phyloP scores from a whole-genome alignment of 495 filamentous ascomycete genomes.

The Lindgomyces ingoldianus region DNA sequence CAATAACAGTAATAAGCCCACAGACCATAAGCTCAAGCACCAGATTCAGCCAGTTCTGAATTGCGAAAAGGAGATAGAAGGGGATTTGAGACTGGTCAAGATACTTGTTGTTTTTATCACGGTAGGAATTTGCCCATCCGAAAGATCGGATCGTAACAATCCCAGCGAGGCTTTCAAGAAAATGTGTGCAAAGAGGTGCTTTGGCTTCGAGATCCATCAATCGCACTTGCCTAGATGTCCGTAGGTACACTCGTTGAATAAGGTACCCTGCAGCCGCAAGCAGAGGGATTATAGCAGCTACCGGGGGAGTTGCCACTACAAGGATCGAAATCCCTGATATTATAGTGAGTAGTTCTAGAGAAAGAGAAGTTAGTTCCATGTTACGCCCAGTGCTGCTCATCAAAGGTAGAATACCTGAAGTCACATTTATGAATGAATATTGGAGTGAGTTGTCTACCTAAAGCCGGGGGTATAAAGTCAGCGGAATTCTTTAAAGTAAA shows the following conservation, averaged over 20 bases:
- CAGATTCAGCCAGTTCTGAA: slow-evolving; percentile 50
- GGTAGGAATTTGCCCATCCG: slow-evolving; percentile 43
- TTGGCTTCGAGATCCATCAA: slow-evolving; percentile 64
- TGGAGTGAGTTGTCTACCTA: too few relatives aligned
- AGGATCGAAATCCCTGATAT: slow-evolving; percentile 7
- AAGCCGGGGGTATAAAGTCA: too few relatives aligned
- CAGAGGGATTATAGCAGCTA: slow-evolving; percentile 24
- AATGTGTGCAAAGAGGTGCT: slow-evolving; percentile 60
- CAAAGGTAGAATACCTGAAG: neutral
- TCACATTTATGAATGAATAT: slow-evolving; percentile 20
- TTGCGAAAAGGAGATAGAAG: slow-evolving; percentile 49
- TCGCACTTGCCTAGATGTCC: slow-evolving; percentile 65
- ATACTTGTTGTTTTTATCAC: slow-evolving; percentile 27
- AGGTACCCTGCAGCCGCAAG: slow-evolving; percentile 49
- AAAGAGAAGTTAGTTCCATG: neutral
- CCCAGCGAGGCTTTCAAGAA: slow-evolving; percentile 54
- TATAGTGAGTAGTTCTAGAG: slow-evolving; percentile 2
- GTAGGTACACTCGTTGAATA: slow-evolving; percentile 63
- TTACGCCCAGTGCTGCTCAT: too few relatives aligned
- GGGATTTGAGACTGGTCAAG: slow-evolving; percentile 48
- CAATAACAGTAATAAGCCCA: slow-evolving; percentile 38
- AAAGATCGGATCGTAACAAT: slow-evolving; percentile 53
- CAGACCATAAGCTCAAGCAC: slow-evolving; percentile 49
- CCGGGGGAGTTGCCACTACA: slow-evolving; percentile 14
- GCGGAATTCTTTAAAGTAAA: too few relatives aligned